phyloP scores from a whole-genome alignment of 805 yeast genomes.

The Isabelozyma heimii region DNA sequence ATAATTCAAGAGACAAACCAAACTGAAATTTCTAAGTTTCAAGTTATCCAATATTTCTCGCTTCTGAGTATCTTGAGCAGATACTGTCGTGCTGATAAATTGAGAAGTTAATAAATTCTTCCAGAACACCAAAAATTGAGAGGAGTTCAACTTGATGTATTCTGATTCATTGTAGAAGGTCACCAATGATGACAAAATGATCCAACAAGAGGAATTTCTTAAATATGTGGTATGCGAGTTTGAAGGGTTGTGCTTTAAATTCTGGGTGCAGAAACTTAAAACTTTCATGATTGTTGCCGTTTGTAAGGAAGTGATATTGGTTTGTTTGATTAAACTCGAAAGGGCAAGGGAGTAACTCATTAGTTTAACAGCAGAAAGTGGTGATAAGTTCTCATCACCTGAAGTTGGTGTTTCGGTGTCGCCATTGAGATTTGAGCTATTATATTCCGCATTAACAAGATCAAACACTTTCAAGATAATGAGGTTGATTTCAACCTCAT shows the following conservation, averaged over 20 bases:
- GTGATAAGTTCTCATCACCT: conserved; percentile 17
- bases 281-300: conserved; percentile 40
- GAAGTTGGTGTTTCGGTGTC: conserved; percentile 4
- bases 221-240: conserved; percentile 15
- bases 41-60: conserved; percentile 32
- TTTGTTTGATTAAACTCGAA: conserved; percentile 32
- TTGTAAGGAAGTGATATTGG: conserved; percentile 32
- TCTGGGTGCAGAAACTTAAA: conserved; percentile 45
- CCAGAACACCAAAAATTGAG: conserved; percentile 45
- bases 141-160: conserved; percentile 41
- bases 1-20: conserved; percentile 38
- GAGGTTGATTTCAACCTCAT: conserved; percentile 34
- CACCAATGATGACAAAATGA: conserved; percentile 37
- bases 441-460: conserved; percentile 27
- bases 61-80: conserved; percentile 14
- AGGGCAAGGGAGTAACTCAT: conserved; percentile 34
- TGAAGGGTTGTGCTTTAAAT: conserved; percentile 33
- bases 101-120: conserved; percentile 43
- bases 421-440: conserved; percentile 8
- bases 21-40: conserved; percentile 35
- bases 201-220: conserved; percentile 39
- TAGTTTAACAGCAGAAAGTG: conserved; percentile 17
- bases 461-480: conserved; percentile 30
- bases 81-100: conserved; percentile 22
- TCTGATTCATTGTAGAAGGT: conserved; percentile 40